Evolutionary conservation across 768 basidiomycete species (phyloP).

Genomic region (Russula dissimulans): DNA sequence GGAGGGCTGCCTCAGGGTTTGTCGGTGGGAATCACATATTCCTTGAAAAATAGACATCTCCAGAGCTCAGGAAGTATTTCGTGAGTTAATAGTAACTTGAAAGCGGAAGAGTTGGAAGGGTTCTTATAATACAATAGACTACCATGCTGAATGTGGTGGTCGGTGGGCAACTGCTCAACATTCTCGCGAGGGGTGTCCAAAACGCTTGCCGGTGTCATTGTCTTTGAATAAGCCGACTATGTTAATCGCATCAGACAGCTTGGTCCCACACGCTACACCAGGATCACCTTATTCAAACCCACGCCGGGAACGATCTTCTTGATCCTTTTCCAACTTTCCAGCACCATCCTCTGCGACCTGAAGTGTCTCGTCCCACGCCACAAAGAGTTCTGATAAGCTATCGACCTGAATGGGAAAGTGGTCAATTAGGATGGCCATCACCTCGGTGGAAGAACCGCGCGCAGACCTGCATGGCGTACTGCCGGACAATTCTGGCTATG

Average conservation of each 20-base stretch:
- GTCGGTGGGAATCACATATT: too few relatives aligned
- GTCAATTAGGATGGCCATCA: not conserved
- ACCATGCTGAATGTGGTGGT: too few relatives aligned
- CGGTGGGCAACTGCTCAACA: too few relatives aligned
- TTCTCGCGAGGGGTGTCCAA: too few relatives aligned
- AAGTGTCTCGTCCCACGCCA: constrained; percentile 75
- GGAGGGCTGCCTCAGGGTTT: too few relatives aligned
- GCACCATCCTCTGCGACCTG: constrained; percentile 57
- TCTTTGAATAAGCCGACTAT: too few relatives aligned
- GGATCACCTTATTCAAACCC: constrained; percentile 39
- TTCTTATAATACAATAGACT: too few relatives aligned
- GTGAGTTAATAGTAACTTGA: not conserved
- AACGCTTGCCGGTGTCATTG: too few relatives aligned
- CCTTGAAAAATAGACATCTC: too few relatives aligned
- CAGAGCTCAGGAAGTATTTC: not conserved
- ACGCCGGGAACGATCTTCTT: constrained; percentile 47
- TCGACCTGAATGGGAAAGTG: constrained; percentile 46
- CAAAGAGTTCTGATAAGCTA: constrained; percentile 72
- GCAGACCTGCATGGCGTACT: constrained; percentile 62
- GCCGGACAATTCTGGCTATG: constrained; percentile 54
- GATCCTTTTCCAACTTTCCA: constrained; percentile 48
- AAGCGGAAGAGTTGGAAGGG: not conserved
- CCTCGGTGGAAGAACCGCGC: not conserved
- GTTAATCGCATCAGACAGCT: too few relatives aligned
- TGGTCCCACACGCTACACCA: not conserved